Evolutionary conservation across 768 basidiomycete genomes (phyloP).

Genomic region (Podaxis sp.): DNA sequence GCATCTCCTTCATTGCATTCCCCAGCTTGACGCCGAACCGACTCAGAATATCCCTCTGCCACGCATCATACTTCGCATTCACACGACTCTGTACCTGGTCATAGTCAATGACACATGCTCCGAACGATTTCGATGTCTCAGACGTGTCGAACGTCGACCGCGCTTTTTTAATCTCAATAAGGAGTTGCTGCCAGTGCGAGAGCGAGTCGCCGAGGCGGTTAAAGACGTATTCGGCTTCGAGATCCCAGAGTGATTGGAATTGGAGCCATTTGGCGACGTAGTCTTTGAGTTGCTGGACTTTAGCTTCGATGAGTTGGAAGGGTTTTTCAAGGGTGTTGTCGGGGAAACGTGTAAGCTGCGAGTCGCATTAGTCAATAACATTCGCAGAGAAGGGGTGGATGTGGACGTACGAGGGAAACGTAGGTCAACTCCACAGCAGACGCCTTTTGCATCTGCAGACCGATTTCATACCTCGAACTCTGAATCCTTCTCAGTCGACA

Average conservation of each 20-base stretch:
- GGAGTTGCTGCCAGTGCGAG: conserved; percentile 90
- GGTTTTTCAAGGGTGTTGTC: conserved; percentile 78
- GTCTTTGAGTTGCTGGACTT: conserved; percentile 81
- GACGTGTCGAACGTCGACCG: conserved; percentile 96
- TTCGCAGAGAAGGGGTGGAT: background rate
- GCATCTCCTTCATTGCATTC: conserved; percentile 97
- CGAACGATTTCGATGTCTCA: conserved; percentile 89
- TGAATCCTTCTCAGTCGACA: conserved; percentile 87
- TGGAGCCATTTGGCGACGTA: conserved; percentile 99
- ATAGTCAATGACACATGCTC: conserved; percentile 93
- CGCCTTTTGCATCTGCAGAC: conserved; percentile 82
- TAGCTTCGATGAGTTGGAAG: conserved; percentile 83
- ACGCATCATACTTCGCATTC: conserved; percentile 97
- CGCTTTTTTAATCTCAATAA: conserved; percentile 96
- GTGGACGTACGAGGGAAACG: conserved; percentile 66
- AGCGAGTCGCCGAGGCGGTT: conserved; percentile 93
- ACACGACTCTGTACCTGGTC: conserved; percentile 97
- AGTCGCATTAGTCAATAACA: background rate
- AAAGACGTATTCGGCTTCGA: conserved; percentile 97
- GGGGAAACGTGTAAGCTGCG: conserved; percentile 70
- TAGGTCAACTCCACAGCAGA: conserved; percentile 72
- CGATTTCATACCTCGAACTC: conserved; percentile 96
- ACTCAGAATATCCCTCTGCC: conserved; percentile 94
- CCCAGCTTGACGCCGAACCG: conserved; percentile 93
- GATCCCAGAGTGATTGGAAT: conserved; percentile 98